phyloP scores from a whole-genome alignment of 257 asterid genomes.

The Solanum virginianum region DNA sequence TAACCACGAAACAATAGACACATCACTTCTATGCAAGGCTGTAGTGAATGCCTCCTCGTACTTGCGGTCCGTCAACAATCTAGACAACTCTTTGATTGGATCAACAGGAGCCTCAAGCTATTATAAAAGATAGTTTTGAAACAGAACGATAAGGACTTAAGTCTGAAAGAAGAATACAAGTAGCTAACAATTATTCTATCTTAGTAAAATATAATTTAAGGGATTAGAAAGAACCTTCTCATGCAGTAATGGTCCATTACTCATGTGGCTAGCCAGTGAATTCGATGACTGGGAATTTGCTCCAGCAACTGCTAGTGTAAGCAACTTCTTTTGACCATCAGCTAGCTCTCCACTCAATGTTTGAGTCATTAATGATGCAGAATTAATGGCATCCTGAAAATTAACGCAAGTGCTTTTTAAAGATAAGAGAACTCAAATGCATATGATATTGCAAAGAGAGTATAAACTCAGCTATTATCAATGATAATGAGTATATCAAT shows the following conservation, averaged over 20 bases:
- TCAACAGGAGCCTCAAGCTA: slow-evolving; percentile 80
- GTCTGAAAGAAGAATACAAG: not conserved
- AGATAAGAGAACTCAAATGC: not conserved
- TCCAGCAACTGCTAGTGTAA: slow-evolving; percentile 26
- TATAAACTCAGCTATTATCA: not conserved
- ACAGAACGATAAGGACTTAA: not conserved
- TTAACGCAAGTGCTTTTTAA: not conserved
- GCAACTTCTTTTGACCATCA: slow-evolving; percentile 82
- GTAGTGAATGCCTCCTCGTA: slow-evolving; percentile 83
- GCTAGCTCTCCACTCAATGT: slow-evolving; percentile 71
- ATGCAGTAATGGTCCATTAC: slow-evolving; percentile 83
- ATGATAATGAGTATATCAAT: not conserved
- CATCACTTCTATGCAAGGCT: slow-evolving; percentile 86
- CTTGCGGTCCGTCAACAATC: slow-evolving; percentile 65
- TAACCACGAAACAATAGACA: slow-evolving; percentile 73
- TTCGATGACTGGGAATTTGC: slow-evolving; percentile 48
- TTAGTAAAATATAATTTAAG: not conserved
- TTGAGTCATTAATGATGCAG: slow-evolving; percentile 80
- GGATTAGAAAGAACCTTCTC: slow-evolving; percentile 48
- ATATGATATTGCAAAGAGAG: not conserved
- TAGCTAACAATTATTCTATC: not conserved
- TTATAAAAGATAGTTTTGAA: not conserved
- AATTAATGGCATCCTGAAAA: slow-evolving; percentile 74
- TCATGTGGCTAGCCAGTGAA: slow-evolving; percentile 55
- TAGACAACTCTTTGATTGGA: slow-evolving; percentile 92